Percentiles rank a stretch among this genome's conserved stretches.
These are phyloP conservation scores for Botrytis squamosa DNA, from an alignment of 2,329 filamentous ascomycete species.

Conservation along the genomic window DNA sequence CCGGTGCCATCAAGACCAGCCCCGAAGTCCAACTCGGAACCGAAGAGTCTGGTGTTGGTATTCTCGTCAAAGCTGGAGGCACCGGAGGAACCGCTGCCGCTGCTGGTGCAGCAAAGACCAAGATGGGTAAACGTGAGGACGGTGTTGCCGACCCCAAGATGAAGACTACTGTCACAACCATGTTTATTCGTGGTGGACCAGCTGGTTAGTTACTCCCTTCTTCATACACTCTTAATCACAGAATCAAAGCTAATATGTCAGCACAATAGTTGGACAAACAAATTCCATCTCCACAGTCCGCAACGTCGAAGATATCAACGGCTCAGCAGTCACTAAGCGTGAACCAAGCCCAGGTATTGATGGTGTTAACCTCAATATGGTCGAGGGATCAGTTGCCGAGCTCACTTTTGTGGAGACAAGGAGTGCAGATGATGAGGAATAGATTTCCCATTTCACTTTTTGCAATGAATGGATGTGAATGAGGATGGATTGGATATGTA, in stretches of 20 bases:
- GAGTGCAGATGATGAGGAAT: constrained; percentile 31
- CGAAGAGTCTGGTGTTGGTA: constrained; percentile 39
- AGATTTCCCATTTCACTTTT: neutral
- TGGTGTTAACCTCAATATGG: constrained; percentile 37
- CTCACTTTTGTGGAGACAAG: constrained; percentile 37
- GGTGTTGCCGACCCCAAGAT: constrained; percentile 25
- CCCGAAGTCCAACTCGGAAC: constrained; percentile 52
- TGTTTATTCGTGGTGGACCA: constrained; percentile 36
- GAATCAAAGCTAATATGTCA: neutral
- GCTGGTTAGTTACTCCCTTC: constrained; percentile 25
- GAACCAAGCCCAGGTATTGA: constrained; percentile 30
- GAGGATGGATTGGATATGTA: neutral
- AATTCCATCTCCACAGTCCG: constrained; percentile 11
- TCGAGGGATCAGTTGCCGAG: constrained; percentile 36
- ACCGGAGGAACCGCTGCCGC: neutral
- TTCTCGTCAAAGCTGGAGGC: constrained; percentile 12
- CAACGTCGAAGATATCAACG: constrained; percentile 22
- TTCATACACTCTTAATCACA: neutral
- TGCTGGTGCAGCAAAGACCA: constrained; percentile 11
- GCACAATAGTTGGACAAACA: constrained; percentile 20
- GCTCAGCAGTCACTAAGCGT: constrained; percentile 26
- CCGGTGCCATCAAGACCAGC: constrained; percentile 46
- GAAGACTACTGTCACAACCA: constrained; percentile 38
- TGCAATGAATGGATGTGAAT: neutral
- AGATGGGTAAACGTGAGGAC: constrained; percentile 21